Conservation (phyloP, 2,329 filamentous ascomycete species). For the Paracamarosporium sp. region DNA sequence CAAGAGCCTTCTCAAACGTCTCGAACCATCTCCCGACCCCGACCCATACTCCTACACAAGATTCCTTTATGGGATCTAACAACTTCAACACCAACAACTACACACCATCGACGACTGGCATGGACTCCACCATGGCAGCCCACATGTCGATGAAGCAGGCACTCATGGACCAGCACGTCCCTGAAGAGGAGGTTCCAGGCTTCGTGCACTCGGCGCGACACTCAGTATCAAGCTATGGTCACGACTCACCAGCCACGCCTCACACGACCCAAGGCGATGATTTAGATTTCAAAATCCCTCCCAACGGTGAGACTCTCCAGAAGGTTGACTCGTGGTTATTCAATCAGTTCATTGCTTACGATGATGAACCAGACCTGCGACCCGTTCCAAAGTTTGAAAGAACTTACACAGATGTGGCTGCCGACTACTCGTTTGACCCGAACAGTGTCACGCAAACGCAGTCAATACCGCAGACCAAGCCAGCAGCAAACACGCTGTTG, state of each 20-base stretch:
- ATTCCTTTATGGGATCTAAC: slow-evolving; percentile 54
- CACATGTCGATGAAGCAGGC: slow-evolving; percentile 67
- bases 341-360: slow-evolving; percentile 72
- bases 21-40: slow-evolving; percentile 60
- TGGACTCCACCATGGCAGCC: slow-evolving; percentile 55
- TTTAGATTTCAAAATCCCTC: slow-evolving; percentile 58
- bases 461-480: slow-evolving; percentile 54
- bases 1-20: slow-evolving; percentile 52
- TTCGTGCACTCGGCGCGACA: slow-evolving; percentile 62
- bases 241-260: slow-evolving; percentile 68
- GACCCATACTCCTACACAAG: slow-evolving; percentile 61
- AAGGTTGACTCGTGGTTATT: slow-evolving; percentile 56
- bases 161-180: slow-evolving; percentile 57
- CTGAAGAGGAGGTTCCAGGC: slow-evolving; percentile 58
- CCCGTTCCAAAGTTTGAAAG: slow-evolving; percentile 77
- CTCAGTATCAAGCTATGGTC: slow-evolving; percentile 66
- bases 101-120: slow-evolving; percentile 49
- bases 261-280: slow-evolving; percentile 62
- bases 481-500: slow-evolving; percentile 57
- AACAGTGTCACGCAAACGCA: slow-evolving; percentile 61
- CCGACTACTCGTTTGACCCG: slow-evolving; percentile 84
- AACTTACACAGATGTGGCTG: slow-evolving; percentile 84
- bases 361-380: slow-evolving; percentile 61
- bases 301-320: slow-evolving; percentile 60
- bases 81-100: slow-evolving; percentile 57